Percentiles rank a stretch among this genome's conserved stretches.
Conservation (phyloP, 768 basidiomycete genomes). For the Lepiota brunneoincarnata region DNA sequence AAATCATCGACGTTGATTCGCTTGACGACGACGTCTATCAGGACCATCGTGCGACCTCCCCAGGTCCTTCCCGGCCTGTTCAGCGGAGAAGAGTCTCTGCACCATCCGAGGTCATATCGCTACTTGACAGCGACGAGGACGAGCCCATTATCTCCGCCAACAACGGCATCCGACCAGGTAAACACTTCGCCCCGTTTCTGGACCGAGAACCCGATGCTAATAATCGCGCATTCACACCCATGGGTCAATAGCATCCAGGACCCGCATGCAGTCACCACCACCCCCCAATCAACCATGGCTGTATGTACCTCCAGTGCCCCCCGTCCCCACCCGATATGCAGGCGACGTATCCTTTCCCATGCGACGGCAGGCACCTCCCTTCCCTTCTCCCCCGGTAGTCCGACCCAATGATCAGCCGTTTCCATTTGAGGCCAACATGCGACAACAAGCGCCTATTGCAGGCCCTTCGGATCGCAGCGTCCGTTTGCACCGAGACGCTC, state of each 20-base stretch:
- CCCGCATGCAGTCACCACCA: constrained; percentile 43
- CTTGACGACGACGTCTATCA: constrained; percentile 26
- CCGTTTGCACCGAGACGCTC: constrained; percentile 17
- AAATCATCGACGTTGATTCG: constrained; percentile 45
- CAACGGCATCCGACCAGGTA: constrained; percentile 14
- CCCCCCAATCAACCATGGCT: constrained; percentile 35
- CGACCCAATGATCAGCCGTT: constrained; percentile 51
- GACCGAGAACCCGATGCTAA: neutral
- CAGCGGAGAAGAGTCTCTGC: constrained; percentile 12
- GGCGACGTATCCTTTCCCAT: constrained; percentile 35
- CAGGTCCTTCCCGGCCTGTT: constrained; percentile 13
- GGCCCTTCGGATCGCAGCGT: constrained; percentile 20
- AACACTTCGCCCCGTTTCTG: neutral
- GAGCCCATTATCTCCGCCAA: constrained; percentile 9
- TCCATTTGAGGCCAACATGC: constrained; percentile 39
- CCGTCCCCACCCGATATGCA: constrained; percentile 36
- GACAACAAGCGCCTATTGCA: constrained; percentile 17
- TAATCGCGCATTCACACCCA: neutral
- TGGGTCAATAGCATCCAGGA: constrained; percentile 16
- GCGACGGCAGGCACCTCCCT: constrained; percentile 29
- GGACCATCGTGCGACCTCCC: constrained; percentile 1
- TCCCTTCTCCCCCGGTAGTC: constrained; percentile 39
- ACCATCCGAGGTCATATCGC: constrained; percentile 27
- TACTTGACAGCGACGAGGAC: constrained; percentile 32
- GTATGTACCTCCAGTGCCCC: constrained; percentile 56